Evolutionary conservation across 148 eudicot genomes (phyloP).

Genomic region (Chenopodium suecicum): DNA sequence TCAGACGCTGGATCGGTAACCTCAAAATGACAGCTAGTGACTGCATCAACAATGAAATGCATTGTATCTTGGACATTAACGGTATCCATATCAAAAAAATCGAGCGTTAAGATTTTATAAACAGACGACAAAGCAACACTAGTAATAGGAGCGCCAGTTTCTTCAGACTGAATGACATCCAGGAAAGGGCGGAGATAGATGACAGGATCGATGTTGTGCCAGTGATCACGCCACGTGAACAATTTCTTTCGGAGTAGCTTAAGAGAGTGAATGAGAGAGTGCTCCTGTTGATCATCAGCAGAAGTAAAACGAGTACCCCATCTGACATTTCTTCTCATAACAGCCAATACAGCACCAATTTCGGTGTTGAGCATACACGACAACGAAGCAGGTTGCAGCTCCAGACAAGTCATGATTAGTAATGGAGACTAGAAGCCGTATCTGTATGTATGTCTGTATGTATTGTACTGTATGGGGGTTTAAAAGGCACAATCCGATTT

Average conservation of each 20-base stretch:
- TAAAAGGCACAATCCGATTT: no score
- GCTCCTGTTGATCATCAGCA: conserved; percentile 80
- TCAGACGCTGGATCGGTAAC: conserved; percentile 96
- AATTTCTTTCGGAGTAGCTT: conserved; percentile 66
- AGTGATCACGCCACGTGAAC: conserved; percentile 67
- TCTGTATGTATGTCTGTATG: no score
- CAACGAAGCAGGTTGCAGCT: conserved; percentile 37
- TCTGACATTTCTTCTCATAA: conserved; percentile 93
- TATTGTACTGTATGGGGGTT: no score
- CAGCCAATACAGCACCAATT: conserved; percentile 81
- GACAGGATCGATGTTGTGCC: conserved; percentile 64
- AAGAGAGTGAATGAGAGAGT: conserved; percentile 68
- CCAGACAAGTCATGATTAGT: not conserved
- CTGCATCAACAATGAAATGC: conserved; percentile 82
- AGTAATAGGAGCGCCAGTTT: conserved; percentile 93
- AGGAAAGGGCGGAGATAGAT: conserved; percentile 83
- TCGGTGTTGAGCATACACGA: conserved; percentile 82
- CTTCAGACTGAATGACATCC: conserved; percentile 86
- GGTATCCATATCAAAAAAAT: conserved; percentile 56
- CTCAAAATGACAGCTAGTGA: conserved; percentile 91
- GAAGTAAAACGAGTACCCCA: conserved; percentile 82
- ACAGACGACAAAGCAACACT: conserved; percentile 92
- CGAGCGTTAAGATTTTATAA: conserved; percentile 78
- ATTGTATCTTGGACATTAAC: conserved; percentile 68
- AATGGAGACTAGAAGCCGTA: no score